These are phyloP conservation scores for Aspergillus aculeatus DNA, from an alignment of 2,329 filamentous ascomycete species.

Conservation along the genomic window DNA sequence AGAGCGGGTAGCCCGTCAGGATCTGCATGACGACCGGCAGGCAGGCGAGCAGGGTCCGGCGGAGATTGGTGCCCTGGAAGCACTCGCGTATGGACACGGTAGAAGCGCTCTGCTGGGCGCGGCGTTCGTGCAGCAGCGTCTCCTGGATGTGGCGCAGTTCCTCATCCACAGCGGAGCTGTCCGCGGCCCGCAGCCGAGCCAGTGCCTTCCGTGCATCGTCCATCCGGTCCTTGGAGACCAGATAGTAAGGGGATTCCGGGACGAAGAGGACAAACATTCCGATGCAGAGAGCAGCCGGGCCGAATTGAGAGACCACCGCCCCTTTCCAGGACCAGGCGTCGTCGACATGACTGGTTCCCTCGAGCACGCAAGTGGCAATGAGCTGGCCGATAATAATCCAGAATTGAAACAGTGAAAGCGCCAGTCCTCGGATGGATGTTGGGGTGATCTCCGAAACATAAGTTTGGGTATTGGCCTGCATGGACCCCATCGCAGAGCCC, in stretches of 20 bases:
- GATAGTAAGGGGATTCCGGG: not conserved
- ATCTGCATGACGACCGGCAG: slow-evolving; percentile 1
- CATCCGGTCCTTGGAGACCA: not conserved
- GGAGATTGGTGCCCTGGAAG: slow-evolving; percentile 1
- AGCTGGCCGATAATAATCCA: slow-evolving; percentile 1
- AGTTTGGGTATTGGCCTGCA: not conserved
- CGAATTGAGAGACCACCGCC: not conserved
- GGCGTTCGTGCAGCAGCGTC: not conserved
- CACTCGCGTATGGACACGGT: not conserved
- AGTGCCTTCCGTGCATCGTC: not conserved
- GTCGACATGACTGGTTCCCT: not conserved
- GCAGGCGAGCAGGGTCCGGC: slow-evolving; percentile 1
- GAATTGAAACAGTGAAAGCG: slow-evolving; percentile 1
- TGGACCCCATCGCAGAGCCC: slow-evolving; percentile 2
- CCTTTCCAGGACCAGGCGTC: not conserved
- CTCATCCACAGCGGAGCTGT: not conserved
- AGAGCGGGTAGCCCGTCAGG: slow-evolving; percentile 1
- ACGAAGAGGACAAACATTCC: not conserved
- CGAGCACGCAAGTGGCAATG: not conserved
- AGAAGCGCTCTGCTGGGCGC: not conserved
- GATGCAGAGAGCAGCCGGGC: not conserved
- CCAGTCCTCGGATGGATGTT: not conserved
- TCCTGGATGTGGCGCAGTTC: not conserved
- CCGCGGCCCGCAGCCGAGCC: not conserved
- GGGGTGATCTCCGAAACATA: slow-evolving; percentile 2